Evolutionary conservation across 75 land plant species (phyloP), one percentile per base, ranked within the genome.

Genomic region (Cryptomeria japonica): DNA sequence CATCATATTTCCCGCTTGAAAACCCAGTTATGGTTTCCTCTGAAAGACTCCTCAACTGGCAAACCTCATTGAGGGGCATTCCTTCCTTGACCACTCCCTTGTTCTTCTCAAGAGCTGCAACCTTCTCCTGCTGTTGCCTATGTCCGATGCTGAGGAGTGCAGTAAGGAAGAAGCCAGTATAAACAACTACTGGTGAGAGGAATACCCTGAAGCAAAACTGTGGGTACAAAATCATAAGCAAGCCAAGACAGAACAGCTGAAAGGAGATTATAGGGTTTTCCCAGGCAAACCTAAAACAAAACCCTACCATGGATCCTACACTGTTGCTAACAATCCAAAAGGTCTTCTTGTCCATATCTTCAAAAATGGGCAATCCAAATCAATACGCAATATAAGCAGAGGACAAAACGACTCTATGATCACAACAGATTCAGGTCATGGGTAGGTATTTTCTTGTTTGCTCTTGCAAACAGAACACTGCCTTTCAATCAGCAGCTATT

Each of bases 131-230:
- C 10, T 79, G 82, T n/a, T 79, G 82, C 11, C 25, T 38, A 8
- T 79, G 82, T 79, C 82, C 82, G 39, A 34, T 79, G 11, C 44
- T 79, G 44, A 79, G 37, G 25, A 79, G 46, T 22, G 25, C 82
- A 79, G 46, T 79, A 8, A 79, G 82, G 3, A 79, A 79, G 44
- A 79, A 38, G 9, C 10, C 82, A 8, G 82, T 79, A 39, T 79
- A 79, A 79, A 79, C 42, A 38, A 79, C 82, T 22, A 79, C 82
- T 79, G 82, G 82, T 79, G 82, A 79, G 44, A 79, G 39, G 82
- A 79, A 79, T 19, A 79, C 28, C 82, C 82, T 79, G 44, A 79
- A 38, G 82, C 82, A 79, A 79, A 79, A 79, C 82, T 79, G 44
- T 22, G 82, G 82, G 22, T 22, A 79, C 0, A 39, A 38, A 7